Base-by-base conservation (phyloP, 305 asterid species). In the Andrographis paniculata region DNA sequence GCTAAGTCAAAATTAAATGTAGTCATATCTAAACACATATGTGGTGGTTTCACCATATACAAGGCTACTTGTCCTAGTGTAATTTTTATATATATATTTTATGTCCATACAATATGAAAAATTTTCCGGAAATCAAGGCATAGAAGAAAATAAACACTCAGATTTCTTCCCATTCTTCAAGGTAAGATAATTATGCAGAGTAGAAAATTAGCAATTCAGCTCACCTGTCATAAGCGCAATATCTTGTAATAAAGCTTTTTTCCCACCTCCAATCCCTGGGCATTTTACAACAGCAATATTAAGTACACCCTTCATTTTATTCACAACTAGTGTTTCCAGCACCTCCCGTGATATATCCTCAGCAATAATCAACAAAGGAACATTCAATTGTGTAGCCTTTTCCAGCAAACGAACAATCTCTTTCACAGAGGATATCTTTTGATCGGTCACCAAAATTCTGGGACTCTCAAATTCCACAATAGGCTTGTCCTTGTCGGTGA, bases 221-320 rank as follows among this genome's bases (percentile, higher is more conserved):
- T 56, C 28, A 83, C 99, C 96, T 58, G 99, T 86, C 94, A 91
- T 73, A 31, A 86, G 84, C n/a, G 99, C 89, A 68, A 91, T 79
- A 62, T 86, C 95, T 68, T 89, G 98, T 70, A 89, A 67, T 50
- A 82, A 50, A 33, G 93, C 87, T 63, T 85, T 89, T 78, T 85
- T 89, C 47, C 77, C 88, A 0, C 74, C 91, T 45, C 75, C 81
- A 35, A 62, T 17, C 22, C 95, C 95, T 13, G 95, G 98, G 67
- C 95, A 89, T 71, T 80, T 80, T 33, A 89, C 80, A 19, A 75
- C 94, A 42, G 94, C 91, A 46, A 78, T 86, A 62, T 60, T 80
- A 50, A 82, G 84, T 62, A 71, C 55, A 20, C 95, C 93, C 59
- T 72, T 77, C 72, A 52, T 69, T 72, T 89, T 89, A 62, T 89